Evolutionary conservation across 2,329 filamentous ascomycete species (phyloP), one percentile per base, ranked within the genome.

Genomic region (Sclerotinia trifoliorum): DNA sequence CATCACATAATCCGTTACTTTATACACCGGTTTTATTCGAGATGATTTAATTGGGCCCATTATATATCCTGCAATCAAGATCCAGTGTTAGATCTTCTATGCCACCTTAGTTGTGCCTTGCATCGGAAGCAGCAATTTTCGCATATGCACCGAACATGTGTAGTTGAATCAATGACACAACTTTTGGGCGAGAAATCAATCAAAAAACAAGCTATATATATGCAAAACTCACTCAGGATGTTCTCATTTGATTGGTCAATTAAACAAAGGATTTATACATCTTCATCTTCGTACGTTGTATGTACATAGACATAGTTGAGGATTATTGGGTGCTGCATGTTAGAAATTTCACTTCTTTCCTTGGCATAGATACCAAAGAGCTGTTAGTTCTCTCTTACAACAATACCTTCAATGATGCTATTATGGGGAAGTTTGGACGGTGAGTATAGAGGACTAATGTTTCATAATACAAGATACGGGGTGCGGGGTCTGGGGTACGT

Each of bases 1-100:
- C 58, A 39, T 56, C 24, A 64, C 39, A 39, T 24, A 55, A 24
- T 17, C 61, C 32, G 35, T 68, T 52, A 24, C 19, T 15, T 49
- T 68, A 26, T 29, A 17, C 10, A 51, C 35, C 17, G 32, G 63
- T 35, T 44, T 17, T 29, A 29, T 56, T 29, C 15, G 35, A 21
- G 29, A 62, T 6, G 21, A 24, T 62, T 44, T 54, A 32, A 67
- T 67, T 62, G 65, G 57, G 46, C 21, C 26, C 19, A 32, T 3
- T 15, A 39, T 52, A 7, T 35, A 49, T 67, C 35, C 56, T 42
- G 32, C 35, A 32, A 35, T 39, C 21, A 17, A 15, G 35, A 46
- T 65, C 24, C 51, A 56, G 26, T 21, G 44, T 35, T 44, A 21
- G n/a, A 35, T 49, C 24, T 49, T 21, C 58, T 62, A 39, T 46